Conservation (phyloP, 805 yeast species). For the Kodamaea leandrae region DNA sequence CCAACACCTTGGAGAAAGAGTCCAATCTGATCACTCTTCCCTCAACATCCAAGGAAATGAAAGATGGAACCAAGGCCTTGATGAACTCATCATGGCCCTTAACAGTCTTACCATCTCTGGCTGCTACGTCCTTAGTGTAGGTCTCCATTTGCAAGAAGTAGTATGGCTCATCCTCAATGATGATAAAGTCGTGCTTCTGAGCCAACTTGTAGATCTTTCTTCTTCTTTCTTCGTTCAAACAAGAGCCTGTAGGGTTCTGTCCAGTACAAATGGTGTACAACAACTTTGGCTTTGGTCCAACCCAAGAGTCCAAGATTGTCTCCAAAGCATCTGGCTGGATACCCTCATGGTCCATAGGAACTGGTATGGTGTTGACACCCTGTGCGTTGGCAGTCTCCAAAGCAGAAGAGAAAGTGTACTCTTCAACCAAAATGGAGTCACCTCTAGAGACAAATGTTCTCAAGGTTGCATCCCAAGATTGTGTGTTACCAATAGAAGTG, state of each 20-base stretch:
- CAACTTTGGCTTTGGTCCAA: constrained; percentile 72
- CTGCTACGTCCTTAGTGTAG: constrained; percentile 48
- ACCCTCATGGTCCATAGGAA: constrained; percentile 77
- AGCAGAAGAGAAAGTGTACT: constrained; percentile 79
- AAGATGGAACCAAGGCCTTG: constrained; percentile 68
- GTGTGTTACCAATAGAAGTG: constrained; percentile 83
- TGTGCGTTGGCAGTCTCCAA: constrained; percentile 76
- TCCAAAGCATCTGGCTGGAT: constrained; percentile 71
- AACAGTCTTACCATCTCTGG: constrained; percentile 32
- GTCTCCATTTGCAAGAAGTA: constrained; percentile 91
- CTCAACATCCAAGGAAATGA: constrained; percentile 71
- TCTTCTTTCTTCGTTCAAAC: constrained; percentile 75
- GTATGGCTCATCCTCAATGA: constrained; percentile 96
- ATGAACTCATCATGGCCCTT: constrained; percentile 64
- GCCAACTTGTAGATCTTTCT: constrained; percentile 71
- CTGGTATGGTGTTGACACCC: constrained; percentile 67
- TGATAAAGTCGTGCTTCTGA: constrained; percentile 78
- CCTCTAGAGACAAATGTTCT: constrained; percentile 76
- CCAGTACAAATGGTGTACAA: constrained; percentile 94
- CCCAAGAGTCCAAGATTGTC: constrained; percentile 65
- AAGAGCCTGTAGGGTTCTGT: constrained; percentile 96
- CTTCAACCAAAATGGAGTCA: constrained; percentile 82
- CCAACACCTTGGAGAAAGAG: constrained; percentile 86
- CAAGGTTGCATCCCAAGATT: constrained; percentile 79
- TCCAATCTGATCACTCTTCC: constrained; percentile 90